phyloP scores from a whole-genome alignment of 768 basidiomycete genomes.

The Rhizopogon vesiculosus region DNA sequence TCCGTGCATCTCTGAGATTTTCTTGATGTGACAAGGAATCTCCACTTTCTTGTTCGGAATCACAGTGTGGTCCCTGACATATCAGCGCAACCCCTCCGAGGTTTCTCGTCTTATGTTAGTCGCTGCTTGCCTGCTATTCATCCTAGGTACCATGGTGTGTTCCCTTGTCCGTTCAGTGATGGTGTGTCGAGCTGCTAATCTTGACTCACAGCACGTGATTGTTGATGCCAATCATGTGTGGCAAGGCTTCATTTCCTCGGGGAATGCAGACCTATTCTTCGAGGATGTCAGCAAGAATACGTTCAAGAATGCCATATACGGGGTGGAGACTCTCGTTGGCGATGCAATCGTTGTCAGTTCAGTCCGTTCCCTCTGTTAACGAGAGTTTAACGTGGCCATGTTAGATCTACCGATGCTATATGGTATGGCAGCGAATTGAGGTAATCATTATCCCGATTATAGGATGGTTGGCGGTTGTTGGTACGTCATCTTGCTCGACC shows the following conservation, averaged over 20 bases:
- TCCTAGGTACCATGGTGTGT: constrained; percentile 1
- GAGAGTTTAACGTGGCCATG: neutral
- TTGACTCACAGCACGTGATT: constrained; percentile 1
- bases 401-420: constrained; percentile 8
- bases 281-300: constrained; percentile 1
- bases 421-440: constrained; percentile 2
- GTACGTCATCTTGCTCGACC: neutral
- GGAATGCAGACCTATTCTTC: neutral
- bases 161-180: neutral
- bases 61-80: neutral
- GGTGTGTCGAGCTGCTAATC: neutral
- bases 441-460: neutral
- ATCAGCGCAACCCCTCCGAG: neutral
- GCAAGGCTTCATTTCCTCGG: neutral
- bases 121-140: constrained; percentile 1
- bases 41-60: too few relatives aligned
- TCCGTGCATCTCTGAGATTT: too few relatives aligned
- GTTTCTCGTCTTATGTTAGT: neutral
- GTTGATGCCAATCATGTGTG: neutral
- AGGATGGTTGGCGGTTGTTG: neutral
- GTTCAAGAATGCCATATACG: constrained; percentile 7
- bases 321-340: constrained; percentile 1
- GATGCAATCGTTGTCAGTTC: constrained; percentile 12
- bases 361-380: neutral
- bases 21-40: too few relatives aligned